Base-by-base conservation (phyloP, 2,329 filamentous ascomycete species). In the Ceratocystis destructans region DNA sequence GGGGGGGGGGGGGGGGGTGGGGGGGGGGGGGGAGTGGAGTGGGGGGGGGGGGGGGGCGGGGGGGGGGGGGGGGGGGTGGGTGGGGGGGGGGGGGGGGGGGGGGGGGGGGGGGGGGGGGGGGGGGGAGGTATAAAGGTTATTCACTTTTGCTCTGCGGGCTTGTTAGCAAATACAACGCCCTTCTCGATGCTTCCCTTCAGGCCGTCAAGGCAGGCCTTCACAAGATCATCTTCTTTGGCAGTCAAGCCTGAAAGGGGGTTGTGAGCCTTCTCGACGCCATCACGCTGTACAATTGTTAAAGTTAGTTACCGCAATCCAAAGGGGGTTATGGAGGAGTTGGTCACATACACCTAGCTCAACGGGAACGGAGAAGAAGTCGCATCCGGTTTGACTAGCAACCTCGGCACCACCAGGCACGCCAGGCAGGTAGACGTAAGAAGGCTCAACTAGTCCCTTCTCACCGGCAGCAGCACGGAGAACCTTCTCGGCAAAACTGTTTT, bases 301-400 rank as follows among this genome's bases (percentile, higher is more conserved):
- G 68, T 63, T 25, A 22, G 45, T 25, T 25, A 25, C 8, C 20
- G 48, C 53, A 37, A 45, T 46, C 5, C n/a, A 33, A 37, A 25
- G 37, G 55, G 22, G 50, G 37, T n/a, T 22, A 45, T n/a, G 8
- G 20, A n/a, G 82, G 37, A 15, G 10, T 41, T 41, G 37, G 12
- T 15, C 37, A 41, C 89, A 80, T 88, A 95, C 91, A 74, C 94
- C 94, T 71, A 99, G 90, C 80, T 96, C 90, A 71, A 97, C 85
- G 69, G 92, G 93, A 66, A 95, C 90, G 68, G 94, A 96, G 85
- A 99, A 99, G 83, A 89, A 99, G 66, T 99, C 92, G 70, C 83
- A 78, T 71, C 91, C 92, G 69, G 87, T 90, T 74, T 87, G 84
- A 82, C 96, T 90, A 69, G 83, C 83, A 72, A 99, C 87, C 71